These are phyloP conservation scores for Rugonectria rugulosa DNA, from an alignment of 2,329 filamentous ascomycete genomes.

Conservation along the genomic window DNA sequence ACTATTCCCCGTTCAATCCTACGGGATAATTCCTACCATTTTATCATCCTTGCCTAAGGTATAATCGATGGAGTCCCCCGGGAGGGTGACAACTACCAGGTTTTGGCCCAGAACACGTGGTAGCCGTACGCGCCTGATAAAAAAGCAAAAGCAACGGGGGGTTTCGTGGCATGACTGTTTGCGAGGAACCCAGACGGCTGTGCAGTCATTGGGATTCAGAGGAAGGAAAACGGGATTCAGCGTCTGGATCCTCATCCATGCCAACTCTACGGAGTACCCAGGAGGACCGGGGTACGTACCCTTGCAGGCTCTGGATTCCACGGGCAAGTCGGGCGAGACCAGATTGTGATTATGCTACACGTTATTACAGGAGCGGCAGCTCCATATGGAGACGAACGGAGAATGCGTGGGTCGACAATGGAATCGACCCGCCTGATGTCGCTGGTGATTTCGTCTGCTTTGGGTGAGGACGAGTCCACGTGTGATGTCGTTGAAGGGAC, in stretches of 20 bases:
- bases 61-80: neutral
- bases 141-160: constrained; percentile 16
- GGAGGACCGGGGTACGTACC: neutral
- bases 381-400: neutral
- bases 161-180: constrained; percentile 1
- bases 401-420: neutral
- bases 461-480: neutral
- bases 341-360: constrained; percentile 3
- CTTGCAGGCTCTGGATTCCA: neutral
- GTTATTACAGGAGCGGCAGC: constrained; percentile 11
- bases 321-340: constrained; percentile 1
- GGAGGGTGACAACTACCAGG: neutral
- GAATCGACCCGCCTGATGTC: neutral
- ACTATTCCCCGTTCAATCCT: neutral
- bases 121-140: constrained; percentile 7
- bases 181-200: neutral
- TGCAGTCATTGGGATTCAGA: neutral
- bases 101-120: constrained; percentile 1
- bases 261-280: too few species aligned
- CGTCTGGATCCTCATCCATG: constrained; percentile 12
- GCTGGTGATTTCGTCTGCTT: neutral
- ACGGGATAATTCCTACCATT: neutral
- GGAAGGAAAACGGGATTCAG: constrained; percentile 3
- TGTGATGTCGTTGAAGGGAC: neutral
- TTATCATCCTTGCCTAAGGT: constrained; percentile 5